Evolutionary conservation across 345 rosid genomes (phyloP).

Genomic region (Cardamine chenopodiifolia): DNA sequence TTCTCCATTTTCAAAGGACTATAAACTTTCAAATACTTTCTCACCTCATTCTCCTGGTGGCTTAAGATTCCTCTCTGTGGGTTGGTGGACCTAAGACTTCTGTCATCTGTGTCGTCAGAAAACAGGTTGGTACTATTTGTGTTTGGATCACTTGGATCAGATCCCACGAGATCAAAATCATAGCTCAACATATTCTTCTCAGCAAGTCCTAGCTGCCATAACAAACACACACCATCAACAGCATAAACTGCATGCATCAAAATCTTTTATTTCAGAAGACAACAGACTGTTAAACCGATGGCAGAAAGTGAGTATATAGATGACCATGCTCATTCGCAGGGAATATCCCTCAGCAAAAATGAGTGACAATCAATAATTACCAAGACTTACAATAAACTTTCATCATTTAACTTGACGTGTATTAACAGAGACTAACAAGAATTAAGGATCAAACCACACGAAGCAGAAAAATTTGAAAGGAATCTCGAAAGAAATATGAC

Average conservation of each 20-base stretch:
- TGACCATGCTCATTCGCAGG: background rate
- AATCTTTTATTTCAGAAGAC: background rate
- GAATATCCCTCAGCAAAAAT: background rate
- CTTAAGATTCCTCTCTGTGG: slow-evolving; percentile 59
- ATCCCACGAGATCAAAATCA: slow-evolving; percentile 80
- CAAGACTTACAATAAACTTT: background rate
- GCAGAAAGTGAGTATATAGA: background rate
- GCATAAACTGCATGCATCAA: slow-evolving; percentile 7
- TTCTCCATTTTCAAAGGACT: slow-evolving; percentile 12
- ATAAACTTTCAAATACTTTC: slow-evolving; percentile 40
- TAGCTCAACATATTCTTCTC: slow-evolving; percentile 89
- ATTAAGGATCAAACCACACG: background rate
- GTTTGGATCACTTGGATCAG: slow-evolving; percentile 95
- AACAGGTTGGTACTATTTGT: slow-evolving; percentile 85
- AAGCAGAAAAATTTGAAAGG: background rate
- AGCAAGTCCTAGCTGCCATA: slow-evolving; percentile 85
- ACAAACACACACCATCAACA: slow-evolving; percentile 29
- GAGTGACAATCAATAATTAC: background rate
- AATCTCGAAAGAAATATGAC: background rate
- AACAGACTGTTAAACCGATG: background rate
- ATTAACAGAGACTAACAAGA: background rate
- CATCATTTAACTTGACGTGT: background rate
- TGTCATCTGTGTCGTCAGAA: slow-evolving; percentile 97
- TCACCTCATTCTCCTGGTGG: slow-evolving; percentile 78
- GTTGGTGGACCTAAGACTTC: slow-evolving; percentile 59